Evolutionary conservation across 768 basidiomycete species (phyloP), one percentile per base, ranked within the genome.

Genomic region (Leccinum subgranulosum): DNA sequence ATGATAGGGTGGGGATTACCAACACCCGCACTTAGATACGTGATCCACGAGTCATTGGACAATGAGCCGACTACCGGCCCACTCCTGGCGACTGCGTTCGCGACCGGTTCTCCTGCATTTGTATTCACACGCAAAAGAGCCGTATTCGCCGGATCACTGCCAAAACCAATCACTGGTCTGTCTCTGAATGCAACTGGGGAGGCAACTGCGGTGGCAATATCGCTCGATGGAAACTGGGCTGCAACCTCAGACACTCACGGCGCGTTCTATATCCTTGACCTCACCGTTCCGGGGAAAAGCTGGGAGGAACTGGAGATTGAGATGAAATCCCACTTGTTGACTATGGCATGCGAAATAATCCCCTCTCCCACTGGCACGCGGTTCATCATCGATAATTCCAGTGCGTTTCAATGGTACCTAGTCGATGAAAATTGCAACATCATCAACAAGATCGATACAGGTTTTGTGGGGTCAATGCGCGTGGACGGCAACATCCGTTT

Each of bases 141-240:
- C 36, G 12, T 53, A 15, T 53, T 21, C 8, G 11, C 17, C 12
- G 61, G 57, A 2, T 23, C 51, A 15, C 45, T 60, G 10, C 46
- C 49, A 0, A 53, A 31, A 23, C 39, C 41, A 5, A 15, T 19
- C 41, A 36, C 46, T 27, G 19, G 14, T 2, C 33, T 25, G 1
- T 49, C 58, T n/a, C 0, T 56, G 11, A 15, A 33, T 27, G 6
- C 10, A 3, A n/a, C 41, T 14, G 23, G 9, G 17, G 27, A 39
- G 5, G 27, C 54, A 2, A 53, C 31, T 28, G 39, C 28, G 2
- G 9, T 63, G 29, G 54, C 62, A 1, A 53, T 71, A 17, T 70
- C 69, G 3, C 29, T 51, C 0, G 61, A 71, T 53, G 65, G 69
- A 3, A 47, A 28, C 31, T 57, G 59, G 56, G 47, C 64, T 15